These are phyloP conservation scores for Nemania serpens DNA, from an alignment of 2,329 filamentous ascomycete species.

Conservation along the genomic window DNA sequence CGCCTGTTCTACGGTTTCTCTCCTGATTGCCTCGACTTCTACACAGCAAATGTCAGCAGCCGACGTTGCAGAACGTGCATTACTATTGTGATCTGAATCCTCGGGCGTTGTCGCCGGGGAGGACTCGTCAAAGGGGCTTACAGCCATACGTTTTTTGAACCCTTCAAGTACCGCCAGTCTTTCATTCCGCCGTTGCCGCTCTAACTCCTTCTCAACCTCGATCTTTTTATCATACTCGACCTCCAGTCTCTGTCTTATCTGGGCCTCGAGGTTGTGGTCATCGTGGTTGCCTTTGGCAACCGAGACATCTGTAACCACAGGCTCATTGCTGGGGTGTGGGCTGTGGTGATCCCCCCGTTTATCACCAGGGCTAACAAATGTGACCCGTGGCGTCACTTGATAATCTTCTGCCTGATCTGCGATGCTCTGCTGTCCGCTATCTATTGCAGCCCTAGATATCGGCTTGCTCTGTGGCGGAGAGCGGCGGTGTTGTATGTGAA, in stretches of 20 bases:
- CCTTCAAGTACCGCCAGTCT: constrained; percentile 17
- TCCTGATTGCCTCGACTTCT: constrained; percentile 24
- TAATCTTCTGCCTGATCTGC: background rate
- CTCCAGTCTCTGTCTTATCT: constrained; percentile 19
- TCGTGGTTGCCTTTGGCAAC: background rate
- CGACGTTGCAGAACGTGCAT: background rate
- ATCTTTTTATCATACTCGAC: constrained; percentile 19
- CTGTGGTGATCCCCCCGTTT: background rate
- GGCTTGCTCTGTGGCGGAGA: background rate
- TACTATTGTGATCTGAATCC: too few relatives aligned
- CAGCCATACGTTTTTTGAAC: constrained; percentile 17
- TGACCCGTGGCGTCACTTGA: background rate
- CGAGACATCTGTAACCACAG: background rate
- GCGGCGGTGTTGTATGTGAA: background rate
- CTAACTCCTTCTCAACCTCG: constrained; percentile 12
- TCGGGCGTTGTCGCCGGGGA: too few relatives aligned
- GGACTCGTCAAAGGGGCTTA: background rate
- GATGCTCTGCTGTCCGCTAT: background rate
- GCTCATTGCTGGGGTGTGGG: background rate
- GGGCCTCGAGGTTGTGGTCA: background rate
- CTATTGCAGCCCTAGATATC: background rate
- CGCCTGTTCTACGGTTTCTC: constrained; percentile 17
- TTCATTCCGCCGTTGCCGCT: constrained; percentile 17
- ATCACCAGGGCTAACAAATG: background rate
- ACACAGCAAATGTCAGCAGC: background rate